phyloP scores from a whole-genome alignment of 768 basidiomycete species.

The Xerocomellus intermedius region DNA sequence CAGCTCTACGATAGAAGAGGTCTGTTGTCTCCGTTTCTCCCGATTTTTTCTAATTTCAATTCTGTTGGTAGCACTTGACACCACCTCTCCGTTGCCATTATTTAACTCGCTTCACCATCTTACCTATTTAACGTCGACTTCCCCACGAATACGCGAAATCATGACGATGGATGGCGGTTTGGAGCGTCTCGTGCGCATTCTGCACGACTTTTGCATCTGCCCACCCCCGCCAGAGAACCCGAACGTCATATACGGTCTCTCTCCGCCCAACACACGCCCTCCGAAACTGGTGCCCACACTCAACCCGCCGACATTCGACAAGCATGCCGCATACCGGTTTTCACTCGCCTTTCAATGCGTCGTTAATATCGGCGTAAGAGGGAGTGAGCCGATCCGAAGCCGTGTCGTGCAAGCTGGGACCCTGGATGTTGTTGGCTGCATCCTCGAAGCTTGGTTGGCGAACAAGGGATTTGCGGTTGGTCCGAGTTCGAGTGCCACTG shows the following conservation, averaged over 20 bases:
- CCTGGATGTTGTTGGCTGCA: slow-evolving; percentile 88
- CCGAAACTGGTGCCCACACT: slow-evolving; percentile 57
- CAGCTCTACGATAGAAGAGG: slow-evolving; percentile 95
- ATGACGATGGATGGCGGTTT: slow-evolving; percentile 98
- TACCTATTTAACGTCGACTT: slow-evolving; percentile 94
- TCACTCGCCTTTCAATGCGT: slow-evolving; percentile 95
- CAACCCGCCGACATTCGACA: slow-evolving; percentile 71
- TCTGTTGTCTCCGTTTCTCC: slow-evolving; percentile 37
- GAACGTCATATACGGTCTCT: slow-evolving; percentile 72
- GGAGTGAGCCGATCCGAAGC: slow-evolving; percentile 87
- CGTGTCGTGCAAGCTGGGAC: slow-evolving; percentile 95
- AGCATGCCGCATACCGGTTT: slow-evolving; percentile 84
- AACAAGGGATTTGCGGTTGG: slow-evolving; percentile 85
- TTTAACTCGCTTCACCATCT: slow-evolving; percentile 96
- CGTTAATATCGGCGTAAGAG: slow-evolving; percentile 95
- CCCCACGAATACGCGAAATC: slow-evolving; percentile 96
- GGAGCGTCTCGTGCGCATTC: slow-evolving; percentile 89
- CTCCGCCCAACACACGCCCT: slow-evolving; percentile 58
- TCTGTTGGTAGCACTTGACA: slow-evolving; percentile 44
- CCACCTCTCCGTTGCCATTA: slow-evolving; percentile 60
- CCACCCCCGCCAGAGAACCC: slow-evolving; percentile 83
- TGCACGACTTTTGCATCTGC: slow-evolving; percentile 83
- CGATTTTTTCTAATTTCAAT: background rate
- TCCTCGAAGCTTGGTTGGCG: slow-evolving; percentile 90
- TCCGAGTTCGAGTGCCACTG: slow-evolving; percentile 74